phyloP scores from a whole-genome alignment of 768 basidiomycete genomes.

The Rubroboletus satanas region DNA sequence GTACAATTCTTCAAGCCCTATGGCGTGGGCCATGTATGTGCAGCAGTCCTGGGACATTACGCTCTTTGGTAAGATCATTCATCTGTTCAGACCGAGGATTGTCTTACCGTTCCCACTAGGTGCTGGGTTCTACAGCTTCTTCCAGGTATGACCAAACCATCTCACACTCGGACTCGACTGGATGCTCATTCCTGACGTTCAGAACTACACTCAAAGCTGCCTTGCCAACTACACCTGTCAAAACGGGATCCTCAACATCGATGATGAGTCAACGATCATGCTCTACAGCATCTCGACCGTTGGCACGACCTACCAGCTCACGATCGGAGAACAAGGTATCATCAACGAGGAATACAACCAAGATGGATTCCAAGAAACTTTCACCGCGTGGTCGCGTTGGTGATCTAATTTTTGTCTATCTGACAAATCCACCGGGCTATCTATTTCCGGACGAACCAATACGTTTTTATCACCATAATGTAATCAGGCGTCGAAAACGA shows the following conservation, averaged over 20 bases:
- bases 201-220: constrained; percentile 43
- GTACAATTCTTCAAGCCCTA: constrained; percentile 27
- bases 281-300: constrained; percentile 49
- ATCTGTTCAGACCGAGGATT: neutral
- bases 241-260: constrained; percentile 40
- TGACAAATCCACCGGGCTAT: neutral
- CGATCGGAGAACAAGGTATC: constrained; percentile 32
- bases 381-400: constrained; percentile 35
- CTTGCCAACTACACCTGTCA: constrained; percentile 39
- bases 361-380: constrained; percentile 44
- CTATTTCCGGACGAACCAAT: neutral
- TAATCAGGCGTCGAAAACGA: neutral
- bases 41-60: constrained; percentile 39
- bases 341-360: constrained; percentile 36
- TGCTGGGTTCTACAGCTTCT: constrained; percentile 52
- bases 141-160: constrained; percentile 32
- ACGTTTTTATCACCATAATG: neutral
- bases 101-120: constrained; percentile 26
- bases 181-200: constrained; percentile 1
- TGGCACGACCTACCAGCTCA: constrained; percentile 41
- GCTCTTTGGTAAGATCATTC: constrained; percentile 37
- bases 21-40: constrained; percentile 45
- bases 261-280: constrained; percentile 36
- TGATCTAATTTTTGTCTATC: constrained; percentile 6
- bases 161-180: neutral